phyloP scores from a whole-genome alignment of 2,329 filamentous ascomycete genomes.

The Cladophialophora yegresii region DNA sequence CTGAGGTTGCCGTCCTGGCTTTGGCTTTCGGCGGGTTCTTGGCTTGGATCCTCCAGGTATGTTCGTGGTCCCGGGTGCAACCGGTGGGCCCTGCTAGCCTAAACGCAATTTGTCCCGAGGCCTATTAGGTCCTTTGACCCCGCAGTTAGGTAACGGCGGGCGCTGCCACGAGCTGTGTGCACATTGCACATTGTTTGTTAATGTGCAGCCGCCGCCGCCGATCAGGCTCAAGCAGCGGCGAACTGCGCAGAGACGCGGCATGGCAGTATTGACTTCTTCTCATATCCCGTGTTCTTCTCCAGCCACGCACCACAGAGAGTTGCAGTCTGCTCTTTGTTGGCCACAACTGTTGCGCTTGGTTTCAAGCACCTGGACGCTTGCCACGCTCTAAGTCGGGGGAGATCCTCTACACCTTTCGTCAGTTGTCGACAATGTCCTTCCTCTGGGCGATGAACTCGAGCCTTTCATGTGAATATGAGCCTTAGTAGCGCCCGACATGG shows the following conservation, averaged over 20 bases:
- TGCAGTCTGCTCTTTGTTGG: background rate
- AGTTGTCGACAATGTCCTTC: slow-evolving; percentile 16
- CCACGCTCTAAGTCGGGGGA: background rate
- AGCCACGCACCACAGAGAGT: background rate
- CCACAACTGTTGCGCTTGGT: background rate
- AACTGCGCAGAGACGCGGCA: background rate
- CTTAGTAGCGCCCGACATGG: slow-evolving; percentile 2
- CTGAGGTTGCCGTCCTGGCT: too few species aligned
- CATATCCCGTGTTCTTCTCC: background rate
- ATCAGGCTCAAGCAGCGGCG: background rate
- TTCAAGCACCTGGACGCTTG: background rate
- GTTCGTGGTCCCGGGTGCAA: too few species aligned
- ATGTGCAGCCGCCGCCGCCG: too few species aligned
- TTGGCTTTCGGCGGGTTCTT: too few species aligned
- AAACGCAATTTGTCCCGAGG: background rate
- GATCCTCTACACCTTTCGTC: background rate
- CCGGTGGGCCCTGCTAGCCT: too few species aligned
- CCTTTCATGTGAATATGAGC: slow-evolving; percentile 22
- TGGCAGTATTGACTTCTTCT: background rate
- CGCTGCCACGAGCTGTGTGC: too few species aligned
- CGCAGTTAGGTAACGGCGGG: background rate
- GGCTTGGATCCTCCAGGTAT: too few species aligned
- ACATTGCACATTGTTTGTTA: too few species aligned
- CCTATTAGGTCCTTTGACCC: background rate
- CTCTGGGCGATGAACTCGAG: slow-evolving; percentile 9